Base-by-base conservation (phyloP, 257 asterid species). In the Petunia axillaris region DNA sequence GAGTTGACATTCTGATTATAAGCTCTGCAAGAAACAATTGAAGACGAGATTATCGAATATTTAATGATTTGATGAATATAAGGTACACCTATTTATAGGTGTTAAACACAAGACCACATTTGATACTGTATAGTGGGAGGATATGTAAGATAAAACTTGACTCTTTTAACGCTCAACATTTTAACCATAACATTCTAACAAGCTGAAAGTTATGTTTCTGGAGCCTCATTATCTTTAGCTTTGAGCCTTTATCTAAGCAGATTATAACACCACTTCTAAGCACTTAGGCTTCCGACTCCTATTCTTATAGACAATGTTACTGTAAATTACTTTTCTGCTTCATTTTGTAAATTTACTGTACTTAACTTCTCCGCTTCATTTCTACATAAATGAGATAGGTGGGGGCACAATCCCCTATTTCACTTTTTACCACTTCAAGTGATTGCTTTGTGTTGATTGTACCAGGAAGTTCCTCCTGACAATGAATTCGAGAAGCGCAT, bases 401-500 rank as follows among this genome's bases (percentile, higher is more conserved):
- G 36, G 62, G 77, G 43, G 46, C 7, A 43, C 37, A 67, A 7
- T 67, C 14, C 75, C n/a, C n/a, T 67, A 54, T 43, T 67, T 15
- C 14, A 5, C 75, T 67, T n/a, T 3, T 8, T 1, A 4, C 39
- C 39, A n/a, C 8, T 67, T 52, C 15, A 8, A 38, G 16, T 75
- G 44, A 64, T 79, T 55, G 35, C 6, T 82, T 65, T 5, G 83
- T 71, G 80, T 79, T 78, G 53, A 60, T 81, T 77, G 62, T 78
- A 52, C 64, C 89, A 92, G 93, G 98, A 90, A 85, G 79, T 62
- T 77, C 91, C 98, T 62, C 94, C 97, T 3, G 98, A 94, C 85
- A 94, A 94, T 78, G 98, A 94, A 84, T 92, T 91, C 38, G 97
- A 94, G 84, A 92, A 90, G 86, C 94, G 94, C 39, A 92, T 92